Percentiles rank a stretch among this genome's conserved stretches.
These are phyloP conservation scores for Emmonsia crescens DNA, from an alignment of 2,329 filamentous ascomycete genomes.

Conservation along the genomic window DNA sequence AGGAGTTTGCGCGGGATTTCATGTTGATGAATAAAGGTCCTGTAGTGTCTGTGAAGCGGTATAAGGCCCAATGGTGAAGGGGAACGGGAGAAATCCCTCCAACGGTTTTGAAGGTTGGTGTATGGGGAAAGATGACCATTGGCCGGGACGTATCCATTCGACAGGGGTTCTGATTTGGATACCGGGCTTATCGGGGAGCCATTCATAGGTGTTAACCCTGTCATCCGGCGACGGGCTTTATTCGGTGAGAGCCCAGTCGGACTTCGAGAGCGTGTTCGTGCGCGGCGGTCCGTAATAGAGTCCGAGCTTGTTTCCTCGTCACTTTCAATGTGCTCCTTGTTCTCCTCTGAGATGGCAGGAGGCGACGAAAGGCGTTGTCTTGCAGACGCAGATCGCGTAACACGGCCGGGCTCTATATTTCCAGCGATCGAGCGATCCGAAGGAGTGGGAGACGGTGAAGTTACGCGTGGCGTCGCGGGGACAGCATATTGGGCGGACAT, in stretches of 20 bases:
- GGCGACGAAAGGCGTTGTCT: slow-evolving; percentile 44
- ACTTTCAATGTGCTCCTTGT: slow-evolving; percentile 42
- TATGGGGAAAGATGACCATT: slow-evolving; percentile 63
- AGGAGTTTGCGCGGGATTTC: slow-evolving; percentile 90
- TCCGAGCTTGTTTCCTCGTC: slow-evolving; percentile 43
- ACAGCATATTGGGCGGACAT: slow-evolving; percentile 46
- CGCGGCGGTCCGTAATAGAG: slow-evolving; percentile 43
- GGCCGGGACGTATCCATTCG: slow-evolving; percentile 30
- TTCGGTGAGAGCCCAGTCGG: slow-evolving; percentile 40
- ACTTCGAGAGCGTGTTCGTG: slow-evolving; percentile 61
- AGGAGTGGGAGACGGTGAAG: slow-evolving; percentile 73
- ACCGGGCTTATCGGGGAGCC: slow-evolving; percentile 32
- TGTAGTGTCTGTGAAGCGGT: slow-evolving; percentile 86
- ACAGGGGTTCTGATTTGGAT: slow-evolving; percentile 27
- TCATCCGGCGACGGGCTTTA: slow-evolving; percentile 37
- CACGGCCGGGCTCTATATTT: slow-evolving; percentile 60
- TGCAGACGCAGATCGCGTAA: slow-evolving; percentile 61
- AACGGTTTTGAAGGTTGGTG: slow-evolving; percentile 51
- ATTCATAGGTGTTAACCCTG: slow-evolving; percentile 44
- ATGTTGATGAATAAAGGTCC: slow-evolving; percentile 86
- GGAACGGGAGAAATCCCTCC: slow-evolving; percentile 80
- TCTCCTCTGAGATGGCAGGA: slow-evolving; percentile 49
- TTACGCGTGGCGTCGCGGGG: slow-evolving; percentile 74
- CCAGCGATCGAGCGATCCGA: slow-evolving; percentile 38
- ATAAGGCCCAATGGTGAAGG: slow-evolving; percentile 90